Evolutionary conservation across 78 protist genomes (phyloP).

Genomic region (slime mould (Dictyostelium discoideum)): DNA sequence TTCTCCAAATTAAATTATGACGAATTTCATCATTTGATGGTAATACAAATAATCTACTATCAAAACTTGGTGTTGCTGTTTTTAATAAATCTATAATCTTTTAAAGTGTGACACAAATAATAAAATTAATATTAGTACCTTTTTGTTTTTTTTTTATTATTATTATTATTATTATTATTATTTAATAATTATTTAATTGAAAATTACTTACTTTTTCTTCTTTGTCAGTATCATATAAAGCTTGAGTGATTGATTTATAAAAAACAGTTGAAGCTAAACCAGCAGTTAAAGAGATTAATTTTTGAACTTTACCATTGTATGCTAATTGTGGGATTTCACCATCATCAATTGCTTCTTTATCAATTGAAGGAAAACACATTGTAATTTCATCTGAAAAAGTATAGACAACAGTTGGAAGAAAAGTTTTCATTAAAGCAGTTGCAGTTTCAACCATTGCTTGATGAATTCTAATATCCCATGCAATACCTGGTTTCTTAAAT

Average conservation of each 20-base stretch:
- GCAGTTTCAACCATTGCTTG: conserved; percentile 82
- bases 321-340: not conserved
- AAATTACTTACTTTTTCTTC: not conserved
- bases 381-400: conserved; percentile 84
- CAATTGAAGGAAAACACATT: conserved; percentile 52
- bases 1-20: conserved; percentile 72
- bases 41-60: conserved; percentile 59
- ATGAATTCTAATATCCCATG: conserved; percentile 80
- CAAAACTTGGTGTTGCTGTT: conserved; percentile 26
- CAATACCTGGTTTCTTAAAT: conserved; percentile 28
- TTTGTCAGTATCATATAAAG: not conserved
- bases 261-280: conserved; percentile 72
- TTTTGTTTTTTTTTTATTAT: too few relatives aligned
- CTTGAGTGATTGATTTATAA: conserved; percentile 33
- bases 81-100: not conserved
- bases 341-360: not conserved
- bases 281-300: conserved; percentile 59
- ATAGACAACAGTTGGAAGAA: conserved; percentile 44
- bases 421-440: conserved; percentile 28
- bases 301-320: conserved; percentile 57
- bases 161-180: too few relatives aligned
- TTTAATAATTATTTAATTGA: not conserved
- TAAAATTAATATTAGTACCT: not conserved
- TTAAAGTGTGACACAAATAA: not conserved
- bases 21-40: conserved; percentile 69